These are phyloP conservation scores for Candida insectorum DNA, from an alignment of 805 yeast species.

Conservation along the genomic window DNA sequence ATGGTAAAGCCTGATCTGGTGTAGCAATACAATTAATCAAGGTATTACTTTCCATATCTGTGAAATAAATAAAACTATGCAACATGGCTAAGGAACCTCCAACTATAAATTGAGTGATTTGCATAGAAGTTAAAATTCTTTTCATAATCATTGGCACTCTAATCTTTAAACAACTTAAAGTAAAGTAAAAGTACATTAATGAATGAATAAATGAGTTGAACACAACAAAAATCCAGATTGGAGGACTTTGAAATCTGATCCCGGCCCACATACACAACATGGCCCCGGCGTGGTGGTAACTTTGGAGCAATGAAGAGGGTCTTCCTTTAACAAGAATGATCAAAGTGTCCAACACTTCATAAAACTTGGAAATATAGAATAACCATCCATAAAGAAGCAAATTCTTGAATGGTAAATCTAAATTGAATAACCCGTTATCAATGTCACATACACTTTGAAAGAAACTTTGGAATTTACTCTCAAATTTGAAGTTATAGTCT, in stretches of 20 bases:
- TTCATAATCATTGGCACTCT: slow-evolving; percentile 56
- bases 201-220: slow-evolving; percentile 78
- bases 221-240: slow-evolving; percentile 77
- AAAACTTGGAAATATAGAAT: slow-evolving; percentile 68
- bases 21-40: slow-evolving; percentile 48
- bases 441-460: slow-evolving; percentile 63
- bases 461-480: slow-evolving; percentile 36
- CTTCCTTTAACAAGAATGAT: slow-evolving; percentile 66
- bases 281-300: slow-evolving; percentile 78
- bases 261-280: slow-evolving; percentile 84
- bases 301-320: slow-evolving; percentile 63
- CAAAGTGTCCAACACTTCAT: slow-evolving; percentile 67
- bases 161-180: slow-evolving; percentile 56
- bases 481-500: slow-evolving; percentile 16
- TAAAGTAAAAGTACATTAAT: slow-evolving; percentile 69
- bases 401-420: slow-evolving; percentile 23
- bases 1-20: slow-evolving; percentile 60
- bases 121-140: slow-evolving; percentile 60
- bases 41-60: slow-evolving; percentile 42
- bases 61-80: slow-evolving; percentile 60
- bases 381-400: slow-evolving; percentile 59
- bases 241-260: slow-evolving; percentile 64
- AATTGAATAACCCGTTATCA: slow-evolving; percentile 55
- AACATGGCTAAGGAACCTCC: slow-evolving; percentile 68
- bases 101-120: slow-evolving; percentile 62